Conservation (phyloP, 2,329 filamentous ascomycete genomes). For the Magnaporthiopsis incrustans region DNA sequence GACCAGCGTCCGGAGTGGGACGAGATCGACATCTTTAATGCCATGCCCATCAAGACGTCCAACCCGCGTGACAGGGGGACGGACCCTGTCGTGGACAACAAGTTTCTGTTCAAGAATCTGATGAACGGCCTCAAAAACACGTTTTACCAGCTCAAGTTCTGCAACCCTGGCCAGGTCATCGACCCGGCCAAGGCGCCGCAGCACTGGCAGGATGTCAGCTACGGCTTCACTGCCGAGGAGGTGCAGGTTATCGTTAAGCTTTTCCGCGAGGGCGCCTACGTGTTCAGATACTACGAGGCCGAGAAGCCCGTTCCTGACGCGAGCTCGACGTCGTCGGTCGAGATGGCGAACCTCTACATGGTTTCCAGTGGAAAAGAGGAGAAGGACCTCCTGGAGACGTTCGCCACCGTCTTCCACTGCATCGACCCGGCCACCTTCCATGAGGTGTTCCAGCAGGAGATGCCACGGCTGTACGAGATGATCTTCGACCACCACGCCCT, state of each 20-base stretch:
- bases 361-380: conserved; percentile 91
- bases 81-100: conserved; percentile 92
- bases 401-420: conserved; percentile 96
- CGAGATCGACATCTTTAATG: conserved; percentile 93
- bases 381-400: conserved; percentile 93
- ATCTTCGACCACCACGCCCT: conserved; percentile 95
- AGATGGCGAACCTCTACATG: conserved; percentile 93
- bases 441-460: conserved; percentile 96
- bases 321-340: conserved; percentile 72
- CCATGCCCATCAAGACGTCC: conserved; percentile 91
- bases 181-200: conserved; percentile 71
- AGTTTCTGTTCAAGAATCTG: conserved; percentile 93
- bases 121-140: conserved; percentile 94
- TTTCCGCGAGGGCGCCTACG: conserved; percentile 91
- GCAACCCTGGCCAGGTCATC: conserved; percentile 67
- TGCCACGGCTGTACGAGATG: conserved; percentile 92
- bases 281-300: conserved; percentile 87
- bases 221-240: conserved; percentile 94
- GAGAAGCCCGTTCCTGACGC: conserved; percentile 57
- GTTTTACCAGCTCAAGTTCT: conserved; percentile 88
- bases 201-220: conserved; percentile 94
- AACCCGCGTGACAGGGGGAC: conserved; percentile 82
- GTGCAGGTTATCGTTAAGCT: conserved; percentile 94
- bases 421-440: conserved; percentile 98
- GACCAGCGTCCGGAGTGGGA: conserved; percentile 87